Evolutionary conservation across 225 moss, liverwort and hornwort genomes (phyloP), one percentile per base, ranked within the genome.

Genomic region (Marchantia polymorpha): DNA sequence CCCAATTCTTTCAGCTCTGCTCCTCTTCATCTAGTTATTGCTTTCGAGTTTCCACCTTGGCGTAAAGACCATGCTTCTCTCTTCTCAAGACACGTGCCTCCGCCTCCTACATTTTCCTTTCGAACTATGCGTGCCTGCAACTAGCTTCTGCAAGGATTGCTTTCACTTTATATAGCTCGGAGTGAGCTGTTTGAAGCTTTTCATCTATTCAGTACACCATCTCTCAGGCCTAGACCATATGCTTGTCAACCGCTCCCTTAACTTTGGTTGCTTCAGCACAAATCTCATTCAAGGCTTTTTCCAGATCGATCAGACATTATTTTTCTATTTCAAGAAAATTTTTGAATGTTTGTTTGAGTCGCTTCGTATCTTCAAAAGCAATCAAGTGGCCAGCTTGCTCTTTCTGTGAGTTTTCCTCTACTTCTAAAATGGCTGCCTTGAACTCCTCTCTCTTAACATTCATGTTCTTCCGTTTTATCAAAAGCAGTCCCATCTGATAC

Each of bases 401-500:
- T 47, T 95, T 85, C 74, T 88, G 93, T 31, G 89, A 86, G 60
- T 89, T 95, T 83, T 95, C 93, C 77, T 99, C 91, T 52, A 85
- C 90, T 76, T 92, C 92, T 12, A 82, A 84, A 60, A 95, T 82
- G 20, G 87, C 76, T 47, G 64, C 88, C 84, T 92, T 99, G 25
- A 91, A 81, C 54, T 94, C 93, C 73, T 99, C 99, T 26, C 87
- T 89, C 82, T 95, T 85, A 30, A 84, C 81, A 51, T 88, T 89
- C 99, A 95, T 95, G 11, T 84, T 90, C 81, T 95, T 95, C 31
- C 99, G 95, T 79, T 99, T 92, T 64, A 99, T 90, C 39, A 99
- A 85, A 70, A 99, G 80, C 79, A 99, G 84, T 56, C 99, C 99
- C 95, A 99, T 93, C 73, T 99, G 94, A 86, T 99, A 95, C 87